Percentiles rank a stretch among this genome's conserved stretches.
Evolutionary conservation across 2,329 filamentous ascomycete genomes (phyloP).

Genomic region (Aspergillus sojae): DNA sequence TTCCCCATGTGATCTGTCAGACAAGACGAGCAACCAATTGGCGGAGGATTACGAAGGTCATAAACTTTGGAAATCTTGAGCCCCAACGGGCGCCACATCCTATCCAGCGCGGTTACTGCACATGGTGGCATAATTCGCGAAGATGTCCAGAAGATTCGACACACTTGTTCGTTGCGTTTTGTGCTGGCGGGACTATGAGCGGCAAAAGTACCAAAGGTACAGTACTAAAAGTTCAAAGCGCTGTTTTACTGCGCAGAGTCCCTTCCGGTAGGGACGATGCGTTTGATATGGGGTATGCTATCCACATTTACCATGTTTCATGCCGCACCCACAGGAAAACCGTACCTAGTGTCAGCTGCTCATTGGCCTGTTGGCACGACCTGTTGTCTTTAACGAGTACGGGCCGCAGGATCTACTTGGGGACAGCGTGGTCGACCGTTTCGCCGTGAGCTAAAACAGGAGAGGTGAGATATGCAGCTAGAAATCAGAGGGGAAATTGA

Average conservation of each 20-base stretch:
- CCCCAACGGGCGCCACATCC: slow-evolving; percentile 2
- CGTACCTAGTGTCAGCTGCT: neutral
- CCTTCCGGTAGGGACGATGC: neutral
- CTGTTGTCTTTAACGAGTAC: neutral
- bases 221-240: neutral
- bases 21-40: neutral
- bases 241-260: neutral
- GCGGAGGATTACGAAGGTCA: neutral
- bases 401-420: neutral
- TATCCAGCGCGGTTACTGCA: neutral
- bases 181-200: no score
- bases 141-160: neutral
- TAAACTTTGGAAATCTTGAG: neutral
- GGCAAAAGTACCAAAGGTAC: neutral
- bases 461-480: neutral
- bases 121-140: slow-evolving; percentile 1
- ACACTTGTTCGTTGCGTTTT: neutral
- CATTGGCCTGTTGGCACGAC: neutral
- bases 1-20: slow-evolving; percentile 5
- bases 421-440: neutral
- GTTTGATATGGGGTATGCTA: neutral
- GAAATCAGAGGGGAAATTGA: neutral
- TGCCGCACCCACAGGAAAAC: neutral
- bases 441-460: neutral
- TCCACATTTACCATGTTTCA: neutral